Percentiles rank a stretch among this genome's conserved stretches.
phyloP scores from a whole-genome alignment of 1,139 yeast species.

The Eremothecium sinecaudum region DNA sequence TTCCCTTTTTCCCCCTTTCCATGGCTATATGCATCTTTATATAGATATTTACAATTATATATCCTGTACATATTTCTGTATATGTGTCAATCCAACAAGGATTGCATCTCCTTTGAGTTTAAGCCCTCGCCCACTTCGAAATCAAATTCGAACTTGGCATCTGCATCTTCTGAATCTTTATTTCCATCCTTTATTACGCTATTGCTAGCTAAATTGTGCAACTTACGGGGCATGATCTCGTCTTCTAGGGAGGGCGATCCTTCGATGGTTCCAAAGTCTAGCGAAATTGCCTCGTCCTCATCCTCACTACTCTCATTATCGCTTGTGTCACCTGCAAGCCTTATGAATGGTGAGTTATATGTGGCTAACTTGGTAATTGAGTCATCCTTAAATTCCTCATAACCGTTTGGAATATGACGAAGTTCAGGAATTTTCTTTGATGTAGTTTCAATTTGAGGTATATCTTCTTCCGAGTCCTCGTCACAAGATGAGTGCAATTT shows the following conservation, averaged over 20 bases:
- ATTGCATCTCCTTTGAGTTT: conserved; percentile 13
- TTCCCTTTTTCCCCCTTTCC: not conserved
- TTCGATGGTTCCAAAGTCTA: conserved; percentile 5
- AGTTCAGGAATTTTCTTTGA: conserved; percentile 17
- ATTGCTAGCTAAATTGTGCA: not conserved
- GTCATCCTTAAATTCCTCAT: conserved; percentile 15
- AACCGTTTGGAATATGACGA: conserved; percentile 25
- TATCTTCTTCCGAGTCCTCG: conserved; percentile 11
- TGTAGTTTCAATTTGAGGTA: conserved; percentile 21
- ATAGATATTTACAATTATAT: too few relatives aligned
- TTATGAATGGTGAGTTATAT: conserved; percentile 15
- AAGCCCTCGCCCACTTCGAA: conserved; percentile 15
- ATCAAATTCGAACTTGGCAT: conserved; percentile 1
- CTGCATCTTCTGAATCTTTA: not conserved
- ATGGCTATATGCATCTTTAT: too few relatives aligned
- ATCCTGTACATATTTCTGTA: conserved; percentile 2
- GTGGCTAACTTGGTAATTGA: conserved; percentile 21
- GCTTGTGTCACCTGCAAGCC: conserved; percentile 6
- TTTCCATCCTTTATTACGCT: not conserved
- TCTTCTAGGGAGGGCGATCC: not conserved
- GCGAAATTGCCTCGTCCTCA: conserved; percentile 4
- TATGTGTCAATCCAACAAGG: conserved; percentile 13
- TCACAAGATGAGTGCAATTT: conserved; percentile 1
- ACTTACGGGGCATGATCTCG: not conserved
- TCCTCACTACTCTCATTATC: conserved; percentile 7